Conservation (phyloP, 805 yeast genomes). For the Wickerhamomyces sydowiorum region DNA sequence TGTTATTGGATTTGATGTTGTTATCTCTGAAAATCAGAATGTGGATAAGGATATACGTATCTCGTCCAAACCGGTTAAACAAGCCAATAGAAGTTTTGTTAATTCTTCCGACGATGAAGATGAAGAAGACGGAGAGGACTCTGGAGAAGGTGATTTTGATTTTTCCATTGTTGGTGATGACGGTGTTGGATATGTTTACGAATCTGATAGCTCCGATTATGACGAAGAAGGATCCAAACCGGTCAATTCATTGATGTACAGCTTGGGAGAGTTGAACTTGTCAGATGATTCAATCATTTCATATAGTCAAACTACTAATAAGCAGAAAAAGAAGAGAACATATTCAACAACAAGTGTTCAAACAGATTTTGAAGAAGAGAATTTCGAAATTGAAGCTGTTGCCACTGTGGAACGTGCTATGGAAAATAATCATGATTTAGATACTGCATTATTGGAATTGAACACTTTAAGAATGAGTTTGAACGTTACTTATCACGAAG, state of each 20-base stretch:
- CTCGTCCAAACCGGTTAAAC: constrained; percentile 39
- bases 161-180: constrained; percentile 28
- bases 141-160: too few relatives aligned
- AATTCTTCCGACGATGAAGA: constrained; percentile 27
- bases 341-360: constrained; percentile 33
- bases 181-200: constrained; percentile 31
- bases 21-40: constrained; percentile 47
- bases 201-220: constrained; percentile 28
- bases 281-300: constrained; percentile 59
- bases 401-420: constrained; percentile 91
- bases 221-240: constrained; percentile 23
- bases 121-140: constrained; percentile 14
- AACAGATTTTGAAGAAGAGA: constrained; percentile 62
- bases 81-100: constrained; percentile 25
- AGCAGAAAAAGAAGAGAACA: constrained; percentile 38
- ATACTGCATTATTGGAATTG: constrained; percentile 87
- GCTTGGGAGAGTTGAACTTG: constrained; percentile 40
- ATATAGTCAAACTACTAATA: constrained; percentile 29
- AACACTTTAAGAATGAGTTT: constrained; percentile 96
- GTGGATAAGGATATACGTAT: constrained; percentile 49
- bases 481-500: constrained; percentile 94
- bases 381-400: constrained; percentile 82
- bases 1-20: constrained; percentile 73
- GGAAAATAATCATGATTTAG: constrained; percentile 87
- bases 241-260: constrained; percentile 35